Evolutionary conservation across 768 basidiomycete genomes (phyloP), one percentile per base, ranked within the genome.

Genomic region (Clitopilus hobsonii): DNA sequence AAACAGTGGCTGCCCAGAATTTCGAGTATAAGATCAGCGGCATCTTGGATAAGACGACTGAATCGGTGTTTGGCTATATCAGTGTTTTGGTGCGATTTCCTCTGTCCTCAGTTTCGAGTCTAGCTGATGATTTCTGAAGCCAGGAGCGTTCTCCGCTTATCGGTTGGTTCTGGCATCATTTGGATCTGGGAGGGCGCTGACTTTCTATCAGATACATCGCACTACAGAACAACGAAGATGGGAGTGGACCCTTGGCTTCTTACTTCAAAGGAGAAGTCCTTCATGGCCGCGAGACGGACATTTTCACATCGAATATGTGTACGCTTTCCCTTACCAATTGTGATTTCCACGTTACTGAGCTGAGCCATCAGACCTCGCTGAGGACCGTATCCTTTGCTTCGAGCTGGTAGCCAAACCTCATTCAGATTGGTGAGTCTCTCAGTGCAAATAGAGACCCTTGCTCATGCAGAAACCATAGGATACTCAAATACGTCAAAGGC

Each of bases 271-370:
- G 97, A 7, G 97, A 99, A 67, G 79, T 88, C 20, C 69, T 92
- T 23, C 86, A 89, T 60, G 91, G 90, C 8, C 81, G 84, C 25
- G 89, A 91, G 64, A 89, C 91, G 0, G 92, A 94, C 64, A 93
- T 96, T 45, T 94, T 94, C 69, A 95, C 92, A 4, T 94, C 94
- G 6, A 97, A 97, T 63, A 96, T 96, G 94, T 98, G 89, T 90
- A 71, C 52, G 85, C 36, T 54, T 48, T 54, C n/a, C 49, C 48
- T 51, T n/a, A 2, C 32, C 14, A 29, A 32, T 5, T 30, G 2
- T 30, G 27, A 47, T 25, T 56, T 64, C 54, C 60, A 30, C 56
- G 45, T 36, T 56, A 47, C 18, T 10, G 32, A n/a, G 20, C 53
- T 47, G 5, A 23, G 30, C 20, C 27, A 10, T n/a, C 56, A 92